Evolutionary conservation across 1,284 basidiomycete genomes (phyloP).

Genomic region (Ceratobasidium sp.): DNA sequence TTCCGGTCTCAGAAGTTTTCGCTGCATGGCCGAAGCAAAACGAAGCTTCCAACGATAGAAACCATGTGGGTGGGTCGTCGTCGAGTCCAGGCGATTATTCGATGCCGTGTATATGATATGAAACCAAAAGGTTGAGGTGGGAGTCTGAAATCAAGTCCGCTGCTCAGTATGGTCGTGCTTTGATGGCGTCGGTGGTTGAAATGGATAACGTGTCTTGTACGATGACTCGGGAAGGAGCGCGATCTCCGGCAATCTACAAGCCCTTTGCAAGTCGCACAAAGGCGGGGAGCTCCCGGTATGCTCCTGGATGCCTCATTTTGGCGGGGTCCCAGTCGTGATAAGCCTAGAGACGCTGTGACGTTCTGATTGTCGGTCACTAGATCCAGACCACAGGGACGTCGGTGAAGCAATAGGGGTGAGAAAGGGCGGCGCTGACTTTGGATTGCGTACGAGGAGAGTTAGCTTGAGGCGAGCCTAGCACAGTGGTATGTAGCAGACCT

Average conservation of each 20-base stretch:
- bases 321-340: constrained; percentile 11
- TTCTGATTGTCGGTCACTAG: background rate
- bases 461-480: background rate
- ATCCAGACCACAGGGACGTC: background rate
- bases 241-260: constrained; percentile 5
- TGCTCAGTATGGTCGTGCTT: constrained; percentile 1
- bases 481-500: background rate
- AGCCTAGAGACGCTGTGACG: constrained; percentile 4
- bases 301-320: background rate
- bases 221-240: background rate
- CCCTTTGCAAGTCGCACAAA: constrained; percentile 8
- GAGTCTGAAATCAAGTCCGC: constrained; percentile 9
- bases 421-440: constrained; percentile 1
- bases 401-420: constrained; percentile 2
- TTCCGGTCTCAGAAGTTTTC: background rate
- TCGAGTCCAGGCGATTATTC: background rate
- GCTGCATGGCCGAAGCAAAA: constrained; percentile 14
- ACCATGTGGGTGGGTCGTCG: constrained; percentile 19
- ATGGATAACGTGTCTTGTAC: background rate
- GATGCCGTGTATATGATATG: background rate
- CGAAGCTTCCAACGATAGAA: constrained; percentile 8
- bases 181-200: constrained; percentile 20
- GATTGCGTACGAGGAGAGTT: background rate
- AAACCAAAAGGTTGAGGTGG: constrained; percentile 5
- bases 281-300: background rate